Evolutionary conservation across 2,329 filamentous ascomycete genomes (phyloP).

Genomic region (Cadophora sp.): DNA sequence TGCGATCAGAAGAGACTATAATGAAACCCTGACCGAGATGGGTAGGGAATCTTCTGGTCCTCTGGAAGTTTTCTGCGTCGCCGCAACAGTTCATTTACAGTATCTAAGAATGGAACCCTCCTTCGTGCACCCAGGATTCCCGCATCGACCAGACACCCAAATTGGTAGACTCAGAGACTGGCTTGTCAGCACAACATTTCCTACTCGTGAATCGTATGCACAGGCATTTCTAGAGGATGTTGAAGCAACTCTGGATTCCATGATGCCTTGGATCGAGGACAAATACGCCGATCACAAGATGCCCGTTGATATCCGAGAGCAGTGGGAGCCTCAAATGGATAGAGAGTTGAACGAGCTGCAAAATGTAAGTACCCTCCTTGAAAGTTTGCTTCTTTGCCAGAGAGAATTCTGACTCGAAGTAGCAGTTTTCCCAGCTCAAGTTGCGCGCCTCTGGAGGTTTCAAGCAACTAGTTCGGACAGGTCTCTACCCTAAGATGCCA

Average conservation of each 20-base stretch:
- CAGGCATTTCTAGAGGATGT: constrained; percentile 29
- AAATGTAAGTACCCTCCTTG: not conserved
- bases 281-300: constrained; percentile 28
- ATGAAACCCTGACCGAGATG: constrained; percentile 19
- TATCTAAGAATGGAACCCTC: constrained; percentile 1
- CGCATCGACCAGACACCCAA: constrained; percentile 21
- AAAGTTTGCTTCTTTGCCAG: not conserved
- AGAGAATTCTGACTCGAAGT: not conserved
- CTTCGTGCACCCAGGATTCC: constrained; percentile 26
- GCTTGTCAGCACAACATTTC: constrained; percentile 27
- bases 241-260: constrained; percentile 10
- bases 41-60: constrained; percentile 3
- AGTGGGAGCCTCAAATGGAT: not conserved
- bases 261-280: constrained; percentile 25
- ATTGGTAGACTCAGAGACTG: constrained; percentile 27
- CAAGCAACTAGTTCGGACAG: not conserved
- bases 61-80: constrained; percentile 29
- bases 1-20: constrained; percentile 22
- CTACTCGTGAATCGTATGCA: constrained; percentile 19
- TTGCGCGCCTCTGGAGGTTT: not conserved
- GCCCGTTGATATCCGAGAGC: not conserved
- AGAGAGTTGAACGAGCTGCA: not conserved
- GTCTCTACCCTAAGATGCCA: not conserved
- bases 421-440: not conserved
- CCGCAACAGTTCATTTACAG: constrained; percentile 21